A percentile compares a stretch with the other conserved stretches of the same genome.
Conservation (phyloP, 768 basidiomycete species). For the Leccinum incarnatum region DNA sequence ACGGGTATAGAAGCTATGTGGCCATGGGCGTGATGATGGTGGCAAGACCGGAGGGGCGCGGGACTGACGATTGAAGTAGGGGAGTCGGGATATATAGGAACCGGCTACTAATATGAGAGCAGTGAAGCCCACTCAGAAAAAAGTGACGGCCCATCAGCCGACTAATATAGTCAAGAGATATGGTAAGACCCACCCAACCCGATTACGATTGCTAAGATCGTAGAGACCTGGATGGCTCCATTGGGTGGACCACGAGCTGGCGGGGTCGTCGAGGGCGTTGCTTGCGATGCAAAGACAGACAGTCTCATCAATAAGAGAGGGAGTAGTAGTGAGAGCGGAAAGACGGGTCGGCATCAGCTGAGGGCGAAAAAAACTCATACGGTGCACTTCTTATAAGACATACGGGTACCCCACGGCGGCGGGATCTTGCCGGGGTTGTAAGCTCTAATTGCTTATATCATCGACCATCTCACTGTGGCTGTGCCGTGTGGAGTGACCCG, state of each 20-base stretch:
- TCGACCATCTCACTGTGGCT: no score
- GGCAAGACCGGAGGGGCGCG: not conserved
- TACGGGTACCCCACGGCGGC: not conserved
- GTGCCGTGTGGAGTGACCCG: no score
- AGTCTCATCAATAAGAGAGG: not conserved
- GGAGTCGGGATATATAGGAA: constrained; percentile 2
- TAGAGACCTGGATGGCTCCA: constrained; percentile 7
- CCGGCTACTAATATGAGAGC: constrained; percentile 4
- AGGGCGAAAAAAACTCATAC: no score
- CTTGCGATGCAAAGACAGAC: not conserved
- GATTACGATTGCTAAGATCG: constrained; percentile 11
- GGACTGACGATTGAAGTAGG: not conserved
- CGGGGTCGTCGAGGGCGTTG: not conserved
- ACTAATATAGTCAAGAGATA: not conserved
- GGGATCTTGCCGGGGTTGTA: no score
- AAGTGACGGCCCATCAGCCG: not conserved
- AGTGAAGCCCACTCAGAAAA: constrained; percentile 12
- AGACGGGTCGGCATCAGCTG: no score
- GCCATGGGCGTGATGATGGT: not conserved
- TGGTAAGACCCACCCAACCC: constrained; percentile 10
- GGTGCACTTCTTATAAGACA: not conserved
- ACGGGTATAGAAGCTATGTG: not conserved
- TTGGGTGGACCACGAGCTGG: not conserved
- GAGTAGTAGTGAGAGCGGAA: not conserved
- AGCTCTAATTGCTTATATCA: no score